phyloP scores from a whole-genome alignment of 2,329 filamentous ascomycete genomes.

The Stemphylium lycopersici region DNA sequence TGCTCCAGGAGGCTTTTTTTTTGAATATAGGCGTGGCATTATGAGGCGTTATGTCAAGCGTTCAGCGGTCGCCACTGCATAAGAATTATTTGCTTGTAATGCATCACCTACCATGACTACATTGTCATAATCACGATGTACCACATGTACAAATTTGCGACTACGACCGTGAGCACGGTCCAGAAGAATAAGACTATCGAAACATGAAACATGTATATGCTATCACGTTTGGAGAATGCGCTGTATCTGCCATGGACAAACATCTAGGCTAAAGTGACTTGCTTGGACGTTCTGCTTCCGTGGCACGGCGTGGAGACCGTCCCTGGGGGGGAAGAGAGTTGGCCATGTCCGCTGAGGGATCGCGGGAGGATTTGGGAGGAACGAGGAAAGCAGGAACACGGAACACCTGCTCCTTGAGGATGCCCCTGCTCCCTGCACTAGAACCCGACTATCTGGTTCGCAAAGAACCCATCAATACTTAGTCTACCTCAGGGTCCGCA shows the following conservation, averaged over 20 bases:
- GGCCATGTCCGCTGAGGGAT: constrained; percentile 7
- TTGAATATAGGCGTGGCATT: not conserved
- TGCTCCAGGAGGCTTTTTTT: not conserved
- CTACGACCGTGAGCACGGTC: not conserved
- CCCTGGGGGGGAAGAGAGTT: not conserved
- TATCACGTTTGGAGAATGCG: not conserved
- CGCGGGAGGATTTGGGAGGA: constrained; percentile 19
- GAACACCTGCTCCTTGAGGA: constrained; percentile 14
- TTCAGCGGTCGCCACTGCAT: constrained; percentile 6
- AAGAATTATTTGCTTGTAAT: not conserved
- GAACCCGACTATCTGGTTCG: constrained; percentile 11
- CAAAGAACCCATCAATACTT: constrained; percentile 3
- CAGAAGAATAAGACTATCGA: not conserved
- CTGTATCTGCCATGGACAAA: not conserved
- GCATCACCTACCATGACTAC: not conserved
- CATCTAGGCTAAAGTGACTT: not conserved
- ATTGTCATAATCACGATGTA: not conserved
- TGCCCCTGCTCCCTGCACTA: constrained; percentile 1
- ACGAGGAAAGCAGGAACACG: constrained; percentile 11
- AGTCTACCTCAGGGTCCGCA: constrained; percentile 4
- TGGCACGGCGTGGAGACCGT: not conserved
- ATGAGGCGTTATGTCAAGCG: constrained; percentile 11
- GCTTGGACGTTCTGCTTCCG: too few relatives aligned
- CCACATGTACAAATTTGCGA: not conserved
- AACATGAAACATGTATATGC: not conserved